Evolutionary conservation across 257 asterid species (phyloP).

Genomic region (Echites panduratus): DNA sequence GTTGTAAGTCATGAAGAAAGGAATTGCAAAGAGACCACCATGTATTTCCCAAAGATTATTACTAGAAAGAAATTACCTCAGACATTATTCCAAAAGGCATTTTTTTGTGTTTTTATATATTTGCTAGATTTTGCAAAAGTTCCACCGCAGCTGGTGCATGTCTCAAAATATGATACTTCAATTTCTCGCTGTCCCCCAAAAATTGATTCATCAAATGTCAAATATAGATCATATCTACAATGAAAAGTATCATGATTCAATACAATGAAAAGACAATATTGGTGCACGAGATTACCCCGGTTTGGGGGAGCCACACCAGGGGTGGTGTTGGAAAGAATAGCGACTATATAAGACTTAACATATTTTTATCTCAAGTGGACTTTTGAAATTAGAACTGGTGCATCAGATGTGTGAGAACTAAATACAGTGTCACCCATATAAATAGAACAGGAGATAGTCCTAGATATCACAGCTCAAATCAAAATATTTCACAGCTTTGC

Average conservation of each 20-base stretch:
- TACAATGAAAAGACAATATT: neutral
- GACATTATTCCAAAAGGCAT: constrained; percentile 91
- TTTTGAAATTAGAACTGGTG: neutral
- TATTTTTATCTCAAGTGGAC: neutral
- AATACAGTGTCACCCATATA: neutral
- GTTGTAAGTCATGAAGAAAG: neutral
- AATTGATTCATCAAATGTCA: constrained; percentile 85
- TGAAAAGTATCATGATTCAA: constrained; percentile 5
- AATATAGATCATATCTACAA: constrained; percentile 63
- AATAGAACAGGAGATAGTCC: neutral
- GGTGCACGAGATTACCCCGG: neutral
- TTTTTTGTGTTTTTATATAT: constrained; percentile 49
- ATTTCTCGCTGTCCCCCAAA: constrained; percentile 67
- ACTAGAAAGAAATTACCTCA: constrained; percentile 52
- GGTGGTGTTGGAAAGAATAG: neutral
- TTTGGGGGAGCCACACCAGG: neutral
- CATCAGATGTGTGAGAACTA: neutral
- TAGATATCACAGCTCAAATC: too few species aligned
- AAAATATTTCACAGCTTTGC: neutral
- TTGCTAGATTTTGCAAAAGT: constrained; percentile 78
- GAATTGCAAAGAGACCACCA: neutral
- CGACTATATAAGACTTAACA: neutral
- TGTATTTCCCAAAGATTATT: constrained; percentile 17
- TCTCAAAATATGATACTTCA: constrained; percentile 54
- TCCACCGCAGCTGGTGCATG: constrained; percentile 83